phyloP scores from a whole-genome alignment of 2,329 filamentous ascomycete genomes.

The Metarhizium sp. region DNA sequence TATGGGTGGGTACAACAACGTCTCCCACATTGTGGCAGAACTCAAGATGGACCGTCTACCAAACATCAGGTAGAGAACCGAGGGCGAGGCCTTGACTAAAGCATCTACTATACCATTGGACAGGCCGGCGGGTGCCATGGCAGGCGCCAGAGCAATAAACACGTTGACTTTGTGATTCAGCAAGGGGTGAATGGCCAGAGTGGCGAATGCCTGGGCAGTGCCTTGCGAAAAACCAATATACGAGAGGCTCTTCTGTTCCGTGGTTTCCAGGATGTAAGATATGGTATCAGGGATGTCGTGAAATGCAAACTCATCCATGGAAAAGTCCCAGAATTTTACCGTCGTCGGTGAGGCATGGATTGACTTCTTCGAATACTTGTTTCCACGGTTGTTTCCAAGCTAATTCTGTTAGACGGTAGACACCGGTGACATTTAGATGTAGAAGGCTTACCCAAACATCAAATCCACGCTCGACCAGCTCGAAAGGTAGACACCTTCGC shows the following conservation, averaged over 20 bases:
- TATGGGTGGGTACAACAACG: conserved; percentile 86
- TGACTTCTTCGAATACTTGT: conserved; percentile 98
- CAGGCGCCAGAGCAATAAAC: conserved; percentile 90
- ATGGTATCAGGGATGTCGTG: conserved; percentile 96
- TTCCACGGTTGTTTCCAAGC: conserved; percentile 95
- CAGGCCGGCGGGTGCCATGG: conserved; percentile 89
- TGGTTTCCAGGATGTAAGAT: conserved; percentile 78
- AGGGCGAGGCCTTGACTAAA: conserved; percentile 85
- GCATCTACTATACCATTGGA: conserved; percentile 87
- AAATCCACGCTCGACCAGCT: conserved; percentile 81
- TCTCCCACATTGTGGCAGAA: conserved; percentile 95
- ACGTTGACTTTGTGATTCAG: conserved; percentile 91
- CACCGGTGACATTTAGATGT: not conserved
- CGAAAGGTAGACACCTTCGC: conserved; percentile 78
- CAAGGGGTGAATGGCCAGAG: conserved; percentile 81
- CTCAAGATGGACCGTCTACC: conserved; percentile 84
- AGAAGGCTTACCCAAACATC: conserved; percentile 75
- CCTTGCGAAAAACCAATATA: conserved; percentile 98
- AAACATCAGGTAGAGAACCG: conserved; percentile 87
- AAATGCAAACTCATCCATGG: conserved; percentile 96
- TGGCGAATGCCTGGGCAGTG: conserved; percentile 92
- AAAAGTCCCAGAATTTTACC: conserved; percentile 88
- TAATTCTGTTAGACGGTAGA: conserved; percentile 17
- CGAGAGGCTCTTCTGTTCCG: conserved; percentile 72
- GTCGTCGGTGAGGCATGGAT: conserved; percentile 66